A percentile compares a stretch with the other conserved stretches of the same genome.
Evolutionary conservation across 495 filamentous ascomycete species (phyloP).

Genomic region (Staphylotrichum longicolle): DNA sequence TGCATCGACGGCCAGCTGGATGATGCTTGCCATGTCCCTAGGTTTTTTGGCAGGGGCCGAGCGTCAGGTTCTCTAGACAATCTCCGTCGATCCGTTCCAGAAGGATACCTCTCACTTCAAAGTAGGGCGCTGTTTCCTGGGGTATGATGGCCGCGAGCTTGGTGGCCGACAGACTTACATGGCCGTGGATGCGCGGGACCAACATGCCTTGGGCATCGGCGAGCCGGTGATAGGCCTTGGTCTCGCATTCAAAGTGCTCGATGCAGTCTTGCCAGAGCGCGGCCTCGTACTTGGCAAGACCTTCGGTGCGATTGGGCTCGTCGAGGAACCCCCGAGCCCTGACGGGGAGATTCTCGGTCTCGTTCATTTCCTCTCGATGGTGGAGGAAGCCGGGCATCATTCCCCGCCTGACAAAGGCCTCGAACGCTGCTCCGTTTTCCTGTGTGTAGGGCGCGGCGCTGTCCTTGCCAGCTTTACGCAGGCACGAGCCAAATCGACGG

Average conservation of each 20-base stretch:
- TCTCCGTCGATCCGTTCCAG: constrained; percentile 14
- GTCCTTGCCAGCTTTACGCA: not conserved
- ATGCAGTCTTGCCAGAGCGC: constrained; percentile 11
- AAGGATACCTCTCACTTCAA: constrained; percentile 15
- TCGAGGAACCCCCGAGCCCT: constrained; percentile 8
- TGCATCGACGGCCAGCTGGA: constrained; percentile 14
- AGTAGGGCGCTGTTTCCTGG: constrained; percentile 11
- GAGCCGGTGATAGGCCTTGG: constrained; percentile 15
- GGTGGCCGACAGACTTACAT: constrained; percentile 13
- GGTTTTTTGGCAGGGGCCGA: constrained; percentile 1
- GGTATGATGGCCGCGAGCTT: constrained; percentile 6
- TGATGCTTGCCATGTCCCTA: constrained; percentile 12
- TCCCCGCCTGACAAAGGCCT: constrained; percentile 14
- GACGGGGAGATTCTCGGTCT: constrained; percentile 3
- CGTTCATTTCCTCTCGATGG: constrained; percentile 3
- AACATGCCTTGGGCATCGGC: constrained; percentile 10
- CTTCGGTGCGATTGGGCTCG: constrained; percentile 7
- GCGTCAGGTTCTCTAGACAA: constrained; percentile 10
- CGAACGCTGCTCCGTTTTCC: constrained; percentile 12
- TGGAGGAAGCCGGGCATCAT: constrained; percentile 18
- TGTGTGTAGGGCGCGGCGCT: constrained; percentile 5
- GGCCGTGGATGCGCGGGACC: constrained; percentile 2
- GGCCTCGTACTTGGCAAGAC: constrained; percentile 18
- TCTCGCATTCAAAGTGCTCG: constrained; percentile 17
- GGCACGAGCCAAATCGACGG: constrained; percentile 18